These are phyloP conservation scores for Helicosporidium sp. DNA, from an alignment of 139 green algal genomes.

Conservation along the genomic window DNA sequence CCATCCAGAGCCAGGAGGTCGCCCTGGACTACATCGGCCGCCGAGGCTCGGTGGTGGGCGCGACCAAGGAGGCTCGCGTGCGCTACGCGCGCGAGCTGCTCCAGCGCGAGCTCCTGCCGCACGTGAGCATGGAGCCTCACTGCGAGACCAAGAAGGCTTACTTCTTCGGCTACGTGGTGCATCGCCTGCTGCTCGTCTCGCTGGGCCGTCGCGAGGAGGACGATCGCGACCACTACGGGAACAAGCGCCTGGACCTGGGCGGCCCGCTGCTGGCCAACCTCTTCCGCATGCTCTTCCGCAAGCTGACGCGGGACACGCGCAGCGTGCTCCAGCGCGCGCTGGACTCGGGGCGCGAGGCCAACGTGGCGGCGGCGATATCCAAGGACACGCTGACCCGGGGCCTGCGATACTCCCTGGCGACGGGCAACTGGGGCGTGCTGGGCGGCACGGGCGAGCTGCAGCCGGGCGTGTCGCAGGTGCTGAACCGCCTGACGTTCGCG, in stretches of 20 bases:
- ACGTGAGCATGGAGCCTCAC: constrained; percentile 62
- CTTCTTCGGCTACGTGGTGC: constrained; percentile 50
- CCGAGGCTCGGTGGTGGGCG: constrained; percentile 37
- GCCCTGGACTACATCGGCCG: constrained; percentile 95
- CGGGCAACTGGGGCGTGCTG: constrained; percentile 90
- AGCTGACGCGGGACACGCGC: constrained; percentile 79
- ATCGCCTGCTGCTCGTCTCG: constrained; percentile 63
- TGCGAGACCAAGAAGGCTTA: constrained; percentile 64
- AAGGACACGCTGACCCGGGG: constrained; percentile 77
- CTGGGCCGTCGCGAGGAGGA: constrained; percentile 57
- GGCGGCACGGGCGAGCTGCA: constrained; percentile 44
- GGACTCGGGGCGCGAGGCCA: constrained; percentile 56
- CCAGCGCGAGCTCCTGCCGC: constrained; percentile 91
- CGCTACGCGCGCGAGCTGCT: constrained; percentile 71
- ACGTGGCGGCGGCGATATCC: constrained; percentile 63
- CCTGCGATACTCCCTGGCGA: constrained; percentile 85
- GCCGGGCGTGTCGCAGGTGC: constrained; percentile 75
- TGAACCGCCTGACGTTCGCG: constrained; percentile 87
- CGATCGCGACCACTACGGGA: constrained; percentile 93
- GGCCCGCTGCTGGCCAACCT: constrained; percentile 64
- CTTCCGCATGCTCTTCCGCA: constrained; percentile 80
- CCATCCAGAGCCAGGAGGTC: constrained; percentile 68
- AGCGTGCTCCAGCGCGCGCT: constrained; percentile 28
- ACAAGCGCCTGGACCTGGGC: constrained; percentile 90
- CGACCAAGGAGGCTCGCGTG: constrained; percentile 67